Conservation (phyloP, 352 stramenopile species). For the Elongisporangium prolatum region DNA sequence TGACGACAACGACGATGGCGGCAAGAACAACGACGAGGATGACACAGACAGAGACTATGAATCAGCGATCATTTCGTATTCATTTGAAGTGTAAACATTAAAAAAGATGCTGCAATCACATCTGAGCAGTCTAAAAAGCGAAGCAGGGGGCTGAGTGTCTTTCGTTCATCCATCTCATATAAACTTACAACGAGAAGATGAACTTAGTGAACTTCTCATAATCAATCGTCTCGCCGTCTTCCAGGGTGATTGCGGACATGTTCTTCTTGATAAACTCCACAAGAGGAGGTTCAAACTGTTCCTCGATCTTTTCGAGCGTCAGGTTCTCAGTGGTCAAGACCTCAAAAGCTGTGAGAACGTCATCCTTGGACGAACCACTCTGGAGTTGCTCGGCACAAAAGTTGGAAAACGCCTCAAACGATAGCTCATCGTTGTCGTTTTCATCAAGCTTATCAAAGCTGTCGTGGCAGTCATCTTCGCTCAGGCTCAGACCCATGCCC, state of each 20-base stretch:
- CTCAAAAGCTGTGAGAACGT: constrained; percentile 80
- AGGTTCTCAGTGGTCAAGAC: constrained; percentile 70
- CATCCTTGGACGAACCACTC: constrained; percentile 75
- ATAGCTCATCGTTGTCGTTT: constrained; percentile 82
- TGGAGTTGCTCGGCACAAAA: constrained; percentile 89
- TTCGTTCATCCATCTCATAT: constrained; percentile 5
- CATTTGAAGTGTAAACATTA: constrained; percentile 50
- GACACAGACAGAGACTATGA: constrained; percentile 27
- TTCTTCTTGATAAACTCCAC: constrained; percentile 84
- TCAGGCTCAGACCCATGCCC: constrained; percentile 79
- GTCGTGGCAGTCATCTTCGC: constrained; percentile 85
- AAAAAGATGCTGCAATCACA: constrained; percentile 21
- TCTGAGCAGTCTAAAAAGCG: constrained; percentile 10
- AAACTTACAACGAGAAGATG: constrained; percentile 73
- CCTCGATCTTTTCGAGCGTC: constrained; percentile 70
- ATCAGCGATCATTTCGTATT: constrained; percentile 60
- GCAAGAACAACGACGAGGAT: constrained; percentile 19
- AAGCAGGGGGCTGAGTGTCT: not conserved
- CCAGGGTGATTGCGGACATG: constrained; percentile 36
- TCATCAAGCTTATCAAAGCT: constrained; percentile 86
- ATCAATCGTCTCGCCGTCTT: constrained; percentile 59
- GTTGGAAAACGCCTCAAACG: constrained; percentile 77
- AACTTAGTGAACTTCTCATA: constrained; percentile 72
- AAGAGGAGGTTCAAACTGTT: constrained; percentile 72
- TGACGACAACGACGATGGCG: constrained; percentile 16